Evolutionary conservation across 305 asterid genomes (phyloP), one percentile per base, ranked within the genome.

Genomic region (Caryopteris hybrid): DNA sequence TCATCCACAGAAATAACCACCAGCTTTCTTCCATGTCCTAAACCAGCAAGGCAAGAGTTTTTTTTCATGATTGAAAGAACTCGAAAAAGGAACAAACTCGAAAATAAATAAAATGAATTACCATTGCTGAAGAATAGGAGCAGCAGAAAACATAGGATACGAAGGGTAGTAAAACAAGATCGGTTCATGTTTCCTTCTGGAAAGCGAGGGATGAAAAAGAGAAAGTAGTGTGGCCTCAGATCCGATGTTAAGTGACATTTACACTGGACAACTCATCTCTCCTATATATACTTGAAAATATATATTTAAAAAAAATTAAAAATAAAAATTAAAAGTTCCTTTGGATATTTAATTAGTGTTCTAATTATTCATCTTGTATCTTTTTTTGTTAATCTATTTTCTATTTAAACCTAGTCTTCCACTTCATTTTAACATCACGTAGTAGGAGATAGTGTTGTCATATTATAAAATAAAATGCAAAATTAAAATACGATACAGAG

Each of bases 1-100:
- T 22, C 47, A 42, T 61, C 17, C 43, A 62, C 73, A 64, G 53
- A 34, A 43, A 23, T 18, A 64, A 39, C 63, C 77, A 41, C 47
- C 58, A 77, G 18, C 65, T 81, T 73, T 60, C 88, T 74, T 43
- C 78, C 82, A 21, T 58, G 66, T 71, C 76, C 90, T 66, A 66
- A 39, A 39, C 9, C n/a, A 34, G 17, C 46, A 41, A 64, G 17
- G 50, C 10, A 13, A 22, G n/a, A 21, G 6, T 8, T 38, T 50
- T 38, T 45, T 23, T 53, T 21, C 51, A 6, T 51, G 10, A 12
- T 27, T 13, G 29, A 52, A 36, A 0, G 10, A 36, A 25, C n/a
- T 16, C 6, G n/a, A 11, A 38, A 2, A 33, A 6, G 13, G 4
- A 54, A 39, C 4, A 61, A 16, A 29, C 3, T n/a, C n/a, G n/a